These are phyloP conservation scores for Mucor circinelloides DNA, from an alignment of 371 early-diverging fungal species.

Conservation along the genomic window DNA sequence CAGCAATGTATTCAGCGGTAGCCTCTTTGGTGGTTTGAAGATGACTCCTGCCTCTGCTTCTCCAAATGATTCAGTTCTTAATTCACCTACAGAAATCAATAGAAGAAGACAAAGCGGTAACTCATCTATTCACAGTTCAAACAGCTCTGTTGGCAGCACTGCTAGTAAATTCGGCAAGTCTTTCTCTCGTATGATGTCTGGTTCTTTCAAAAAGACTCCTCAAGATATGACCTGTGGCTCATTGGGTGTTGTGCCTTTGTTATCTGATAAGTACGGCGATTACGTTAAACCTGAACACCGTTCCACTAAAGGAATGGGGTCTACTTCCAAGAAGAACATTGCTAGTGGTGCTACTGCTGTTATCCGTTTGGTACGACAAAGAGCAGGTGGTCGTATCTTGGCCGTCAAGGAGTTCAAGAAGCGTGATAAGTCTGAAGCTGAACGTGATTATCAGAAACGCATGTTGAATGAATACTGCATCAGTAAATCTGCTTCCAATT, in stretches of 20 bases:
- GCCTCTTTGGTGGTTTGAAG: constrained; percentile 21
- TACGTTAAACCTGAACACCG: constrained; percentile 38
- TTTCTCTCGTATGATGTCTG: constrained; percentile 18
- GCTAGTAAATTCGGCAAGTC: constrained; percentile 26
- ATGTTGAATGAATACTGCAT: constrained; percentile 80
- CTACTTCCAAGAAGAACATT: constrained; percentile 40
- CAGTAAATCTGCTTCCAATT: constrained; percentile 59
- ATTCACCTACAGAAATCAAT: not conserved
- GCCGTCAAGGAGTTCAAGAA: constrained; percentile 72
- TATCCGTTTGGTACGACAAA: constrained; percentile 40
- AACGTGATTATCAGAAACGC: constrained; percentile 68
- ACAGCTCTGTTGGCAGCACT: constrained; percentile 25
- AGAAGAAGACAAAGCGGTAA: constrained; percentile 12
- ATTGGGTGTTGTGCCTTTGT: constrained; percentile 21
- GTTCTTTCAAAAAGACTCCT: constrained; percentile 10
- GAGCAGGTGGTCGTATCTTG: constrained; percentile 27
- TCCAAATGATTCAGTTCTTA: not conserved
- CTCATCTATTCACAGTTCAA: constrained; percentile 17
- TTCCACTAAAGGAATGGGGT: constrained; percentile 31
- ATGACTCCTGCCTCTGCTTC: constrained; percentile 21
- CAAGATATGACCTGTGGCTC: constrained; percentile 26
- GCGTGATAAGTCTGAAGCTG: constrained; percentile 54
- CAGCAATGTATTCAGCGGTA: constrained; percentile 15
- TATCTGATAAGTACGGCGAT: constrained; percentile 39
- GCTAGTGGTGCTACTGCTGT: constrained; percentile 56